Evolutionary conservation across 2,329 filamentous ascomycete genomes (phyloP).

Genomic region (Aspergillus neotritici): DNA sequence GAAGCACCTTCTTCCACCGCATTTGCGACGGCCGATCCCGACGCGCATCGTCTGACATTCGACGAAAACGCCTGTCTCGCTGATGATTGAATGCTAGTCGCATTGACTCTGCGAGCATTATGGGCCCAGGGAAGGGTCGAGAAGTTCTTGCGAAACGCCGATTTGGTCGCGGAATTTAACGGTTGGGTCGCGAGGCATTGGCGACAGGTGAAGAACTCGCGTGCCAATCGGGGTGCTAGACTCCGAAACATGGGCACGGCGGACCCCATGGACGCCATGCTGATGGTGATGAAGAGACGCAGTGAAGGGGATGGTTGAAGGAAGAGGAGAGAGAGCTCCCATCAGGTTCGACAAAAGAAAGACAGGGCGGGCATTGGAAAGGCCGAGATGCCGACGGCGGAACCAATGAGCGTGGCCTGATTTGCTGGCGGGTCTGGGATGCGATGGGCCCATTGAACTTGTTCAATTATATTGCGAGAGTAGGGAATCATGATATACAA

Average conservation of each 20-base stretch:
- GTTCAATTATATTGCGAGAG: no score
- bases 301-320: slow-evolving; percentile 1
- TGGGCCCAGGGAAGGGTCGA: slow-evolving; percentile 23
- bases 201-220: slow-evolving; percentile 38
- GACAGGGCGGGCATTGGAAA: slow-evolving; percentile 9
- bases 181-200: slow-evolving; percentile 32
- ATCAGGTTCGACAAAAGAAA: slow-evolving; percentile 1
- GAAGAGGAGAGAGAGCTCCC: slow-evolving; percentile 4
- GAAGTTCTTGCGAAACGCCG: slow-evolving; percentile 28
- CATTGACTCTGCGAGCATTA: slow-evolving; percentile 22
- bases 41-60: slow-evolving; percentile 17
- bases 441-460: neutral
- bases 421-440: slow-evolving; percentile 7
- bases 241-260: slow-evolving; percentile 30
- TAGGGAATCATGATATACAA: no score
- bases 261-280: slow-evolving; percentile 31
- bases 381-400: slow-evolving; percentile 7
- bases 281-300: slow-evolving; percentile 7
- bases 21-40: slow-evolving; percentile 16
- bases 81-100: slow-evolving; percentile 18
- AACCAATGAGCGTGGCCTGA: slow-evolving; percentile 17
- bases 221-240: slow-evolving; percentile 32
- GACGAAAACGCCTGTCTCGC: slow-evolving; percentile 27
- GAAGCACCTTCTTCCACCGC: slow-evolving; percentile 19
- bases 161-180: slow-evolving; percentile 25